Evolutionary conservation across 192 early-diverging fungal genomes (phyloP).

Genomic region (Entomortierella beljakovae): DNA sequence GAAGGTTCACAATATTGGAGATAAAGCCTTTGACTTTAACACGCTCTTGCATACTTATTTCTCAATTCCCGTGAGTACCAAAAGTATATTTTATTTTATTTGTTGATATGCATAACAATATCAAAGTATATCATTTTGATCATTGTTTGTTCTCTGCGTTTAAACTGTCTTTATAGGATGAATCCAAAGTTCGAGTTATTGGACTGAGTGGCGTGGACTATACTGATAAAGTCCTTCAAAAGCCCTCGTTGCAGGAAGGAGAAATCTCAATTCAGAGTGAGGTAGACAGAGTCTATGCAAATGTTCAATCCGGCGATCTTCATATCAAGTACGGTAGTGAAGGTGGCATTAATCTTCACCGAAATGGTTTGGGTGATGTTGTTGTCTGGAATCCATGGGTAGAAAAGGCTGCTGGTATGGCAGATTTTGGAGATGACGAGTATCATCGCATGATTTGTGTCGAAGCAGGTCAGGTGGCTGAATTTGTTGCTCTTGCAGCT

Average conservation of each 20-base stretch:
- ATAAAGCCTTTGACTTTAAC: conserved; percentile 81
- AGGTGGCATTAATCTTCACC: conserved; percentile 21
- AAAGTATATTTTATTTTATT: conserved; percentile 5
- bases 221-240: conserved; percentile 77
- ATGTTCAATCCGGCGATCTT: conserved; percentile 63
- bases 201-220: conserved; percentile 75
- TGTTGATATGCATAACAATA: conserved; percentile 3
- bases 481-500: conserved; percentile 70
- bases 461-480: conserved; percentile 82
- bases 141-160: neutral
- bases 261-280: conserved; percentile 73
- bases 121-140: too few relatives aligned
- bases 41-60: conserved; percentile 96
- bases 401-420: conserved; percentile 89
- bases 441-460: conserved; percentile 92
- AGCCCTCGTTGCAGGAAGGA: conserved; percentile 24
- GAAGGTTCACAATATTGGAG: conserved; percentile 80
- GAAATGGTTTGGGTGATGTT: conserved; percentile 59
- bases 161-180: conserved; percentile 58
- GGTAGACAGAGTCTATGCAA: conserved; percentile 88
- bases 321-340: conserved; percentile 39
- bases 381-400: conserved; percentile 99
- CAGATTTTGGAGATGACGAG: conserved; percentile 91
- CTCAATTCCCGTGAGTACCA: conserved; percentile 62
- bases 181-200: conserved; percentile 67